A percentile compares a stretch with the other conserved stretches of the same genome.
phyloP scores from a whole-genome alignment of 31 red algal species.

The Asparagopsis taxiformis region DNA sequence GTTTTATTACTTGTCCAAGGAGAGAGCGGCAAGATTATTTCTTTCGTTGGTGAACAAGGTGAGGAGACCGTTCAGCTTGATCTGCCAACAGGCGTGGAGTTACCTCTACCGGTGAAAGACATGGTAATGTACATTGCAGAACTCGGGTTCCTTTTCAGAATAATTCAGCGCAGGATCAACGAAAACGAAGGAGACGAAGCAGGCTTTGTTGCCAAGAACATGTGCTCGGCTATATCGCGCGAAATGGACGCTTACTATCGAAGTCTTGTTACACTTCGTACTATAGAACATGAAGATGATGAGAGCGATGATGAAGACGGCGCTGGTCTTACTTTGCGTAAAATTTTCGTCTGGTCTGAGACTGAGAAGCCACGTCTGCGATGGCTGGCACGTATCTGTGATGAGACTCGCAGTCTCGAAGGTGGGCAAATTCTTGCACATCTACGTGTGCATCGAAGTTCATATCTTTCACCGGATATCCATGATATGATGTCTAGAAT shows the following conservation, averaged over 20 bases:
- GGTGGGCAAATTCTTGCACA: slow-evolving; percentile 77
- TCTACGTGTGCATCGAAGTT: slow-evolving; percentile 45
- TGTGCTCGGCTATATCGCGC: slow-evolving; percentile 66
- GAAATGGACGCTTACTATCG: slow-evolving; percentile 89
- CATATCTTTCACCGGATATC: slow-evolving; percentile 49
- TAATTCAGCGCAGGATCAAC: slow-evolving; percentile 39
- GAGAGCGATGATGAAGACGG: slow-evolving; percentile 1
- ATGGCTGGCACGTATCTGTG: slow-evolving; percentile 80
- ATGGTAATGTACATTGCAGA: slow-evolving; percentile 59
- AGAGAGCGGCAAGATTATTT: slow-evolving; percentile 52
- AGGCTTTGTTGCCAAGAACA: slow-evolving; percentile 62
- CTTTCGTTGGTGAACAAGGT: slow-evolving; percentile 23
- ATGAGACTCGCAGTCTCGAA: slow-evolving; percentile 48
- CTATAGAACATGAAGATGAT: slow-evolving; percentile 15
- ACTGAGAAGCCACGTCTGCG: slow-evolving; percentile 68
- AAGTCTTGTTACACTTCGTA: slow-evolving; percentile 71
- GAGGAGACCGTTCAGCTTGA: slow-evolving; percentile 27
- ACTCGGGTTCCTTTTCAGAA: slow-evolving; percentile 72
- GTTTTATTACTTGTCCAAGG: slow-evolving; percentile 70
- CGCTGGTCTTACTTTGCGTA: slow-evolving; percentile 46
- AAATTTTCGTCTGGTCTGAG: slow-evolving; percentile 77
- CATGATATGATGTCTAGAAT: slow-evolving; percentile 74
- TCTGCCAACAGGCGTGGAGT: slow-evolving; percentile 10
- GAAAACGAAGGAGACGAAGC: not conserved
- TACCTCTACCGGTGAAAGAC: slow-evolving; percentile 56